Evolutionary conservation across 306 rosid genomes (phyloP).

Genomic region (Glycine latifolia): DNA sequence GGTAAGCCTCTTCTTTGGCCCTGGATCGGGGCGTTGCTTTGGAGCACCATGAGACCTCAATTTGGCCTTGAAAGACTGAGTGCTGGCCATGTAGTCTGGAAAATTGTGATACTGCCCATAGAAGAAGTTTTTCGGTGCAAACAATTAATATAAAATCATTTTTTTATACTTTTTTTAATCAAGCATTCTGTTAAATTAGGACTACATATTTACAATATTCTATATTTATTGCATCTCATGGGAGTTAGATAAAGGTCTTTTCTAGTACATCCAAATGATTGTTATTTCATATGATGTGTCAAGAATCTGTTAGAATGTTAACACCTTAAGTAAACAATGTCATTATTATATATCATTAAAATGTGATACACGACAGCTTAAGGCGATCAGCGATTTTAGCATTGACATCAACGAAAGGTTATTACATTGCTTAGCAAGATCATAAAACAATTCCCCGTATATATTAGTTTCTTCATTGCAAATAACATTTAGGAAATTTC

Average conservation of each 20-base stretch:
- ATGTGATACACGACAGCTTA: slow-evolving; percentile 7
- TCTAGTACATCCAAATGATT: slow-evolving; percentile 1
- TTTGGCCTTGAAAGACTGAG: no score
- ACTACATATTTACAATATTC: no score
- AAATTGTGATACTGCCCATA: no score
- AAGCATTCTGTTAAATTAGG: no score
- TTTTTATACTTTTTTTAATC: no score
- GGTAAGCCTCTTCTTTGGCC: no score
- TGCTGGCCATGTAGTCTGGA: no score
- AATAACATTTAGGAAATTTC: not conserved
- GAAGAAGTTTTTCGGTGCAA: no score
- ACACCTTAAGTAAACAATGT: slow-evolving; percentile 6
- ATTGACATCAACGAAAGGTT: slow-evolving; percentile 35
- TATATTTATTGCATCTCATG: slow-evolving; percentile 1
- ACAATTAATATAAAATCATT: no score
- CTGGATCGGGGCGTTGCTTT: no score
- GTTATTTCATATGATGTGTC: slow-evolving; percentile 11
- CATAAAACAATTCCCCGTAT: not conserved
- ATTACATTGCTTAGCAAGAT: not conserved
- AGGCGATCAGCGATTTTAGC: not conserved
- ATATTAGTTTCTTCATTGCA: not conserved
- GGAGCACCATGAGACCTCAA: no score
- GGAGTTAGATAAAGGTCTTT: not conserved
- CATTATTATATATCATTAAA: slow-evolving; percentile 16
- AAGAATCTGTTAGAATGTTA: slow-evolving; percentile 12